Percentiles rank a stretch among this genome's conserved stretches.
phyloP scores from a whole-genome alignment of 108 stramenopile genomes.

The Nitzschia sp. region DNA sequence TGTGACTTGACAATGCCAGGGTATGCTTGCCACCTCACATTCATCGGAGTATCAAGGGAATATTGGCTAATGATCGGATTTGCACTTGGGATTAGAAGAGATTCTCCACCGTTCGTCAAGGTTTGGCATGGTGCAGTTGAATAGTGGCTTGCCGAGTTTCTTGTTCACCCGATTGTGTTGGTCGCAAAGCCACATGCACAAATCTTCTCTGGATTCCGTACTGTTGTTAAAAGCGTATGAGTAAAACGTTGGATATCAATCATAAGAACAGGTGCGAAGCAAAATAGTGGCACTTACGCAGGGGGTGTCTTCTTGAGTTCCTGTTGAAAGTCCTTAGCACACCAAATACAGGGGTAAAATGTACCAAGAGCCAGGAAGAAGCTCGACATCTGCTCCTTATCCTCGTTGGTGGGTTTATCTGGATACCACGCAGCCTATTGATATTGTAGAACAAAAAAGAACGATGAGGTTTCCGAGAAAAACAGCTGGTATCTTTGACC shows the following conservation, averaged over 20 bases:
- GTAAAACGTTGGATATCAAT: neutral
- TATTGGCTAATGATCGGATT: conserved; percentile 21
- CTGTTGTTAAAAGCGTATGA: neutral
- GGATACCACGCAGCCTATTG: conserved; percentile 83
- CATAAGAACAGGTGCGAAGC: neutral
- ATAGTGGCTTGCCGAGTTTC: conserved; percentile 77
- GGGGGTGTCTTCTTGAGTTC: conserved; percentile 65
- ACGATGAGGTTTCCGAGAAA: neutral
- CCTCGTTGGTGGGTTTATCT: conserved; percentile 60
- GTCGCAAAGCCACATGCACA: conserved; percentile 83
- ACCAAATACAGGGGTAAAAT: conserved; percentile 87
- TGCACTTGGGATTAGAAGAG: conserved; percentile 62
- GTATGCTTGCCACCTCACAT: neutral
- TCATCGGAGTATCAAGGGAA: neutral
- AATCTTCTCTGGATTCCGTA: conserved; percentile 66
- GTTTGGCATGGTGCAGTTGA: conserved; percentile 66
- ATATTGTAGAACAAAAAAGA: conserved; percentile 3
- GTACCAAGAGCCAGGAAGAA: conserved; percentile 67
- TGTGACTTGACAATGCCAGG: neutral
- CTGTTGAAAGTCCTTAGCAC: conserved; percentile 75
- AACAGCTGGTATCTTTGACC: neutral
- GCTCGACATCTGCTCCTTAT: conserved; percentile 53
- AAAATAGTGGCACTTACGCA: conserved; percentile 33
- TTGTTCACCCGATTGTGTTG: conserved; percentile 83
- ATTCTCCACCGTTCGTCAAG: conserved; percentile 87